Percentiles rank a stretch among this genome's conserved stretches.
phyloP scores from a whole-genome alignment of 176 grass and related monocot genomes.

The Oryza punctata region DNA sequence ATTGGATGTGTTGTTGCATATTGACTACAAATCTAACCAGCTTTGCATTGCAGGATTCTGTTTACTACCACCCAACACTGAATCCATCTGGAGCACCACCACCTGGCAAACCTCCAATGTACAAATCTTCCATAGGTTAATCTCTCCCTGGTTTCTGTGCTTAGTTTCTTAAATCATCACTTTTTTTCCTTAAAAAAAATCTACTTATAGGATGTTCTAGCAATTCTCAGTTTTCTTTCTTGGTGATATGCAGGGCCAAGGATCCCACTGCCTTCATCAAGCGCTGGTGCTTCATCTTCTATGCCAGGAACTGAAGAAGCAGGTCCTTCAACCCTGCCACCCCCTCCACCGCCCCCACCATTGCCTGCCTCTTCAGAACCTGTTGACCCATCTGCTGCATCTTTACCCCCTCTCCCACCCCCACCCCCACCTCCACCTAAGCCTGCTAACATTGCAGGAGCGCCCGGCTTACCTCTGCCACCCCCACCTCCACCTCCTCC shows the following conservation, averaged over 20 bases:
- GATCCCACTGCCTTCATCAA: slow-evolving; percentile 64
- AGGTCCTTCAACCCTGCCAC: slow-evolving; percentile 66
- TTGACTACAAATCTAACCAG: slow-evolving; percentile 36
- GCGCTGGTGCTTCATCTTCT: slow-evolving; percentile 59
- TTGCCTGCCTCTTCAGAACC: slow-evolving; percentile 60
- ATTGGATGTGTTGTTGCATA: slow-evolving; percentile 14
- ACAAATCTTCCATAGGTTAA: slow-evolving; percentile 84
- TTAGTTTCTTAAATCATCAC: neutral
- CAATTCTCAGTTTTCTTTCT: slow-evolving; percentile 37
- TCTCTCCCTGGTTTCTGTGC: neutral
- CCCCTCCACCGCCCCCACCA: slow-evolving; percentile 73
- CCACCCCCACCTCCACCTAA: slow-evolving; percentile 59
- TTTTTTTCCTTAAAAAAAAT: neutral
- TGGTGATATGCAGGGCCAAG: slow-evolving; percentile 62
- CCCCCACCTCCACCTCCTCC: slow-evolving; percentile 85
- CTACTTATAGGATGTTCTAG: neutral
- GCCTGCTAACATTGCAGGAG: slow-evolving; percentile 35
- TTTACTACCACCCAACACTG: slow-evolving; percentile 86
- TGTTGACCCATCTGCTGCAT: slow-evolving; percentile 47
- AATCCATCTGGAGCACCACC: slow-evolving; percentile 92
- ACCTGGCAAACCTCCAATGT: slow-evolving; percentile 93
- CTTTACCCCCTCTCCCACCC: slow-evolving; percentile 59
- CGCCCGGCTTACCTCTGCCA: slow-evolving; percentile 53
- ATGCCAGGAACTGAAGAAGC: slow-evolving; percentile 69
- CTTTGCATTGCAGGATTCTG: slow-evolving; percentile 65